phyloP scores from a whole-genome alignment of 768 basidiomycete genomes.

The Leccinum obscurum region DNA sequence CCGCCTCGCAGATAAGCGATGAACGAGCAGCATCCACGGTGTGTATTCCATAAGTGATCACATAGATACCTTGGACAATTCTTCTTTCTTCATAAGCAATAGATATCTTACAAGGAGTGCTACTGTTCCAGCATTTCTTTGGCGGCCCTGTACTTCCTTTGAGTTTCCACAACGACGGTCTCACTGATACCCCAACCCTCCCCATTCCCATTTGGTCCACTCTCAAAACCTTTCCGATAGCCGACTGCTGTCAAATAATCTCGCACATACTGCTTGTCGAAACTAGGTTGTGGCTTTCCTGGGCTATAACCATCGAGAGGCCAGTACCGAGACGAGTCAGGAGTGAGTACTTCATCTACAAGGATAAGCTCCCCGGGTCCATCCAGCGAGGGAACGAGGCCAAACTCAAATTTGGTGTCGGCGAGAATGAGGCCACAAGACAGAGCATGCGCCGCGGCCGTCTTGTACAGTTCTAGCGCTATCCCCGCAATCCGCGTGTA shows the following conservation, averaged over 20 bases:
- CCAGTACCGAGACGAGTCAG: conserved; percentile 98
- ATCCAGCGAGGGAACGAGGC: conserved; percentile 54
- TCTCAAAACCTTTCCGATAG: conserved; percentile 78
- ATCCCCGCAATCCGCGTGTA: conserved; percentile 58
- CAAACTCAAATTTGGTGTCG: conserved; percentile 99
- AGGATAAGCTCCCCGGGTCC: conserved; percentile 64
- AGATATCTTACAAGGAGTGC: conserved; percentile 11
- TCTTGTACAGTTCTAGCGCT: conserved; percentile 66
- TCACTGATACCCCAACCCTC: conserved; percentile 80
- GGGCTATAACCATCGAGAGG: conserved; percentile 69
- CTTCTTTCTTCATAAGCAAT: background rate
- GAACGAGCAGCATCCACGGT: background rate
- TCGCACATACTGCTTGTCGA: conserved; percentile 95
- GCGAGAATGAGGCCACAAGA: conserved; percentile 87
- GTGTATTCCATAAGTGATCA: conserved; percentile 1
- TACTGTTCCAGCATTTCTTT: conserved; percentile 51
- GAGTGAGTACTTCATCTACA: conserved; percentile 95
- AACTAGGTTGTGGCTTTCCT: conserved; percentile 82
- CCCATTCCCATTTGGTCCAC: conserved; percentile 62
- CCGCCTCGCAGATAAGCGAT: background rate
- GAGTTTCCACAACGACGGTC: conserved; percentile 75
- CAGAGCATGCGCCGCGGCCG: conserved; percentile 73
- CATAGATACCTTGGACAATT: conserved; percentile 2
- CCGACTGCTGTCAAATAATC: conserved; percentile 82
- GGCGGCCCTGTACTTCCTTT: conserved; percentile 77